Conservation (phyloP, 345 rosid genomes). For the Hirschfeldia incana region DNA sequence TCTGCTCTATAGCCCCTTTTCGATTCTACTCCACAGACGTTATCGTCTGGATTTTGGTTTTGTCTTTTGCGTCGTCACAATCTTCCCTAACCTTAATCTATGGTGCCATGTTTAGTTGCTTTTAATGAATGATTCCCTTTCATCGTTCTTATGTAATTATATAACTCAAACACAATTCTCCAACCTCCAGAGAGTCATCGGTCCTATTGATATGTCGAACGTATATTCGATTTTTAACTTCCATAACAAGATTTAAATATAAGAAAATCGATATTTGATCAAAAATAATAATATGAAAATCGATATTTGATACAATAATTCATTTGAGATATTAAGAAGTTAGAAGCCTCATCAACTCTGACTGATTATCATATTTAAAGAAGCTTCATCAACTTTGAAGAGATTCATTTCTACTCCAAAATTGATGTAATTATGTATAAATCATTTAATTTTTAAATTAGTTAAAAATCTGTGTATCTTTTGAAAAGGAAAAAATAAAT, state of each 20-base stretch:
- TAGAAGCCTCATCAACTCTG: background rate
- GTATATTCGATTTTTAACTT: background rate
- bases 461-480: background rate
- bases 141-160: background rate
- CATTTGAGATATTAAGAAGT: background rate
- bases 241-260: background rate
- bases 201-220: background rate
- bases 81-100: constrained; percentile 32
- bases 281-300: background rate
- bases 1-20: constrained; percentile 19
- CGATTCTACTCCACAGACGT: constrained; percentile 35
- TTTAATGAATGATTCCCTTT: background rate
- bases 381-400: background rate
- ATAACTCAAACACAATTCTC: background rate
- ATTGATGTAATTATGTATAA: background rate
- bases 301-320: background rate
- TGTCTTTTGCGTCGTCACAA: constrained; percentile 27
- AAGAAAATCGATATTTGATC: background rate
- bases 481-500: too few species aligned
- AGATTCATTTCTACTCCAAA: background rate
- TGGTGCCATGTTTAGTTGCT: constrained; percentile 25
- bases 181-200: background rate
- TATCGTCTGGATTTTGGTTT: constrained; percentile 33
- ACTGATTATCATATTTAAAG: background rate
- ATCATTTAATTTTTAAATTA: too few species aligned